These are phyloP conservation scores for Vanderwaltozyma verrucispora DNA, from an alignment of 805 yeast species.

Conservation along the genomic window DNA sequence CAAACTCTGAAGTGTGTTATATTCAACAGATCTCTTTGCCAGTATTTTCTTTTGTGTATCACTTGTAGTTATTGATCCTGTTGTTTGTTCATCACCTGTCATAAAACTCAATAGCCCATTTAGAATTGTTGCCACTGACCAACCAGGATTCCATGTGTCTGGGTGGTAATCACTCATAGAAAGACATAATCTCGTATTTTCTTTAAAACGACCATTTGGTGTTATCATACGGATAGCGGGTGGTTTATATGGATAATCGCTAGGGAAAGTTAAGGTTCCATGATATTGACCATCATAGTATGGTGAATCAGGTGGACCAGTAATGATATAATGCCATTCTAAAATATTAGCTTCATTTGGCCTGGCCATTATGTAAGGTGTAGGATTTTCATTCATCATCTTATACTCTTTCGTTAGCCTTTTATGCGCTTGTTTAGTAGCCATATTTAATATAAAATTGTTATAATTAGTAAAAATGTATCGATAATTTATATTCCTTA, in stretches of 20 bases:
- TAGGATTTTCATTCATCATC: slow-evolving; percentile 64
- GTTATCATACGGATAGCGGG: slow-evolving; percentile 85
- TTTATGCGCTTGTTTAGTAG: slow-evolving; percentile 36
- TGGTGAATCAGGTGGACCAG: slow-evolving; percentile 88
- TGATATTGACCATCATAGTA: slow-evolving; percentile 83
- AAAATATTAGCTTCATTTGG: slow-evolving; percentile 82
- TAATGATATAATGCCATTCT: slow-evolving; percentile 88
- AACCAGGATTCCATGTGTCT: slow-evolving; percentile 91
- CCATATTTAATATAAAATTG: slow-evolving; percentile 21
- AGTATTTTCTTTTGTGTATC: slow-evolving; percentile 43
- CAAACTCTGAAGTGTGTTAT: slow-evolving; percentile 46
- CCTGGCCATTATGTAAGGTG: slow-evolving; percentile 74
- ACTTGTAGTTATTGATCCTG: slow-evolving; percentile 68
- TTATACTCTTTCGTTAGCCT: slow-evolving; percentile 73
- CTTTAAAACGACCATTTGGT: slow-evolving; percentile 79
- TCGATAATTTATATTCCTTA: no score
- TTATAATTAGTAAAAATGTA: no score
- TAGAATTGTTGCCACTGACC: slow-evolving; percentile 85
- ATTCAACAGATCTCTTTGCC: slow-evolving; percentile 51
- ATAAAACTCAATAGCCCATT: slow-evolving; percentile 83
- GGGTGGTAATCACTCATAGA: slow-evolving; percentile 96
- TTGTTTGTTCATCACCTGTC: slow-evolving; percentile 79
- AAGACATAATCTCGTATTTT: slow-evolving; percentile 73
- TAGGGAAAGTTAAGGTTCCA: slow-evolving; percentile 74
- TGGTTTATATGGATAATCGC: slow-evolving; percentile 85